phyloP scores from a whole-genome alignment of 2,329 filamentous ascomycete species.

The Paraphaeosphaeria minitans region DNA sequence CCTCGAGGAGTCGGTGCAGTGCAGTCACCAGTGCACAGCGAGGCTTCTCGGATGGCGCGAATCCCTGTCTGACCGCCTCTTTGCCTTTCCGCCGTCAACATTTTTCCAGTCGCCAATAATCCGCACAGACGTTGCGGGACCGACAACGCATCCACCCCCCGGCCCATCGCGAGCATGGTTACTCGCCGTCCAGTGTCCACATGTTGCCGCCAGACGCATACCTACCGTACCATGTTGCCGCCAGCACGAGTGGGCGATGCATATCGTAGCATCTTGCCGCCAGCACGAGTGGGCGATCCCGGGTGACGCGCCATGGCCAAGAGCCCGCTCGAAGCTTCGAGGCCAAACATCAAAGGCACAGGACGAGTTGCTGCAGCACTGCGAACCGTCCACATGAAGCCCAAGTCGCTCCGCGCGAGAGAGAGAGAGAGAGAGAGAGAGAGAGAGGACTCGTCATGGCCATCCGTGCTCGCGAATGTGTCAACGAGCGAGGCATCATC shows the following conservation, averaged over 20 bases:
- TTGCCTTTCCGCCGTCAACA: background rate
- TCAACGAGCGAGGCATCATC: slow-evolving; percentile 21
- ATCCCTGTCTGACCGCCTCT: slow-evolving; percentile 8
- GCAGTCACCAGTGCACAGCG: background rate
- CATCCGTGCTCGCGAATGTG: slow-evolving; percentile 2
- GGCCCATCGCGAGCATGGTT: slow-evolving; percentile 20
- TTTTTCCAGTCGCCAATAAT: slow-evolving; percentile 30
- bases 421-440: too few species aligned
- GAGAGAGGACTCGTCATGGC: background rate
- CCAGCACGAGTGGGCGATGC: slow-evolving; percentile 19
- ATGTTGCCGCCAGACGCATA: slow-evolving; percentile 26
- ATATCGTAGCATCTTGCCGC: too few species aligned
- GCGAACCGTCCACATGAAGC: slow-evolving; percentile 24
- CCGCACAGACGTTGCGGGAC: slow-evolving; percentile 23
- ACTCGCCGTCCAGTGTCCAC: slow-evolving; percentile 29
- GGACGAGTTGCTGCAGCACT: slow-evolving; percentile 22
- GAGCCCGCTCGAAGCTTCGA: slow-evolving; percentile 17
- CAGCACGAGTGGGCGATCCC: slow-evolving; percentile 18
- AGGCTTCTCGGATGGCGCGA: background rate
- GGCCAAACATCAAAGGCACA: slow-evolving; percentile 25
- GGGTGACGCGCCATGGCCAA: slow-evolving; percentile 7
- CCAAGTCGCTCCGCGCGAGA: slow-evolving; percentile 22
- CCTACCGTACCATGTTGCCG: too few species aligned
- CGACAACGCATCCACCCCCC: slow-evolving; percentile 32
- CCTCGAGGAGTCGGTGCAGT: background rate